Percentiles rank a stretch among this genome's conserved stretches.
phyloP scores from a whole-genome alignment of 2,329 filamentous ascomycete species.

The Emericellopsis cladophorae region DNA sequence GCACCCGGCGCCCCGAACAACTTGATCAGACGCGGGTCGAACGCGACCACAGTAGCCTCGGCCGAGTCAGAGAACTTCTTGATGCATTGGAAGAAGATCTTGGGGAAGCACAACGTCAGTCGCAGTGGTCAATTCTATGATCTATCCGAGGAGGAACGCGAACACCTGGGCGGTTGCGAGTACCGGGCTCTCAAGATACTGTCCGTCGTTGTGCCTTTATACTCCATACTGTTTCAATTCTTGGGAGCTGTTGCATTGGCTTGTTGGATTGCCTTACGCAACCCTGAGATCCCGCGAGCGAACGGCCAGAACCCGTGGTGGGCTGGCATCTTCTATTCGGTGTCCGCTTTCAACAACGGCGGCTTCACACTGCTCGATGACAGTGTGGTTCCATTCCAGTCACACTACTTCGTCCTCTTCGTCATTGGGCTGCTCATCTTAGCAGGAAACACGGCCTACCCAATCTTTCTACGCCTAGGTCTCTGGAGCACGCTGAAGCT shows the following conservation, averaged over 20 bases:
- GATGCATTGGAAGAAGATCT: constrained; percentile 17
- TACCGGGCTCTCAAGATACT: constrained; percentile 50
- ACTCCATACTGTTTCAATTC: constrained; percentile 47
- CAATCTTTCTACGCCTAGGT: constrained; percentile 46
- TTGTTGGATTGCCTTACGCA: constrained; percentile 41
- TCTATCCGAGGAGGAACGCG: constrained; percentile 37
- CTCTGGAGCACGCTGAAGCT: constrained; percentile 38
- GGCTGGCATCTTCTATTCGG: constrained; percentile 54
- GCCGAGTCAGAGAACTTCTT: constrained; percentile 14
- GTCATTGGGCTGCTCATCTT: constrained; percentile 45
- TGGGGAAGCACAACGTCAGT: constrained; percentile 24
- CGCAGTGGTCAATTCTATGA: constrained; percentile 43
- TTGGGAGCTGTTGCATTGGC: constrained; percentile 45
- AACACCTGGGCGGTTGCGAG: constrained; percentile 48
- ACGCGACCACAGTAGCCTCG: constrained; percentile 7
- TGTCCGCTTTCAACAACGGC: constrained; percentile 60
- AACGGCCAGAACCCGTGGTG: constrained; percentile 57
- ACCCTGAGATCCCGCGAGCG: constrained; percentile 28
- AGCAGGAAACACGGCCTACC: constrained; percentile 55
- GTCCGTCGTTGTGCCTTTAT: constrained; percentile 45
- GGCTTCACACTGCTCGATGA: constrained; percentile 56
- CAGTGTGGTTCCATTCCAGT: constrained; percentile 51
- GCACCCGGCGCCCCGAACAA: neutral
- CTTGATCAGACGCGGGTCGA: constrained; percentile 7
- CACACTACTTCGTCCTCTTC: constrained; percentile 34